Evolutionary conservation across 108 stramenopile genomes (phyloP).

Genomic region (Skeletonema tropicum): DNA sequence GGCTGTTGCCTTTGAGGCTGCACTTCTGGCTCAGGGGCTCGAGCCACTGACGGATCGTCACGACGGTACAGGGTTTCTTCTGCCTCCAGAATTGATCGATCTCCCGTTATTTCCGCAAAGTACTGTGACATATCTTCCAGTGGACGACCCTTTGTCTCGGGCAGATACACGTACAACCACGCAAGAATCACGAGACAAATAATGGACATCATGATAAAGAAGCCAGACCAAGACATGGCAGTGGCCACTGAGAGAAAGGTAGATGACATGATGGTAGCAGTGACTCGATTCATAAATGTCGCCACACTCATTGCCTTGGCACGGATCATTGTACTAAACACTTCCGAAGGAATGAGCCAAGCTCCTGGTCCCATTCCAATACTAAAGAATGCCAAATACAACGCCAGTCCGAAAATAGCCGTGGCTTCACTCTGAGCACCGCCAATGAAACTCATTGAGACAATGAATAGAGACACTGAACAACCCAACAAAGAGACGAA

Average conservation of each 20-base stretch:
- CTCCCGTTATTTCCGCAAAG: conserved; percentile 87
- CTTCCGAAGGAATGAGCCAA: conserved; percentile 88
- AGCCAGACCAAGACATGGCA: conserved; percentile 65
- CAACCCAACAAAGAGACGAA: conserved; percentile 63
- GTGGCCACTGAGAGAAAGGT: conserved; percentile 76
- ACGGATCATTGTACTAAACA: conserved; percentile 82
- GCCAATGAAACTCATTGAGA: conserved; percentile 41
- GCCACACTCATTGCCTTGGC: conserved; percentile 90
- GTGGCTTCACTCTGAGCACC: conserved; percentile 18
- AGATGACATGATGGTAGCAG: conserved; percentile 65
- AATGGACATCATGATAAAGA: conserved; percentile 68
- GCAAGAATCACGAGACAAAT: conserved; percentile 58
- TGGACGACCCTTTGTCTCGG: conserved; percentile 83
- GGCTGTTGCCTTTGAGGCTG: conserved; percentile 9
- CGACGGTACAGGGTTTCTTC: conserved; percentile 47
- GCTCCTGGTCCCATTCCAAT: conserved; percentile 81
- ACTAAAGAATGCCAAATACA: conserved; percentile 83
- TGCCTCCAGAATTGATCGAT: conserved; percentile 68
- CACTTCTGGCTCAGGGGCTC: background rate
- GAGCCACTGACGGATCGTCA: conserved; percentile 2
- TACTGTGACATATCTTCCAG: conserved; percentile 88
- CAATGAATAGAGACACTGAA: conserved; percentile 42
- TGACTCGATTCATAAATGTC: conserved; percentile 80
- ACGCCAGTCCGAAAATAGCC: conserved; percentile 54
- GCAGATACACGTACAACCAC: conserved; percentile 71